A percentile compares a stretch with the other conserved stretches of the same genome.
Conservation (phyloP, 371 early-diverging fungal genomes). For the Mortierella polycephala region DNA sequence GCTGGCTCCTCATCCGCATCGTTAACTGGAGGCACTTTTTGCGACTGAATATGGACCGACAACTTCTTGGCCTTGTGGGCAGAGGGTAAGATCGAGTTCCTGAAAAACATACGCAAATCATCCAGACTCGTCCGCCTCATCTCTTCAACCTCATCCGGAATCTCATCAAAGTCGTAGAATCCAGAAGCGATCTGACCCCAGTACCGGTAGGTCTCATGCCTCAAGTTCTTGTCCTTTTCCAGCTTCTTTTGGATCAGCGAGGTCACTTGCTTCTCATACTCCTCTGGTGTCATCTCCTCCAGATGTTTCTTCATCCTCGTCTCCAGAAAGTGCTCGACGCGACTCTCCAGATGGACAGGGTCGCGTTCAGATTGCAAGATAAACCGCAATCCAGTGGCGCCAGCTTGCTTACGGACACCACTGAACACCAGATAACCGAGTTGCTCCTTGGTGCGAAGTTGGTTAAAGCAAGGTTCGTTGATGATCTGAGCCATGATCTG, state of each 20-base stretch:
- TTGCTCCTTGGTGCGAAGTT: conserved; percentile 92
- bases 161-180: conserved; percentile 88
- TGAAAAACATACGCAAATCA: conserved; percentile 70
- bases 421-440: conserved; percentile 85
- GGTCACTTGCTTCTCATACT: conserved; percentile 79
- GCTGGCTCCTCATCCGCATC: conserved; percentile 21
- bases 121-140: conserved; percentile 61
- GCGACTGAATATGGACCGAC: conserved; percentile 75
- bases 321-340: conserved; percentile 83
- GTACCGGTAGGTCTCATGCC: conserved; percentile 78
- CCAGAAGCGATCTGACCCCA: conserved; percentile 84
- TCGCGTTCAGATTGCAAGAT: conserved; percentile 90
- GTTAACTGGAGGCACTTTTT: conserved; percentile 56
- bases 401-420: conserved; percentile 72
- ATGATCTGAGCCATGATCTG: conserved; percentile 81
- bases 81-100: conserved; percentile 64
- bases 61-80: conserved; percentile 69
- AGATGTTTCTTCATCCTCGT: conserved; percentile 58
- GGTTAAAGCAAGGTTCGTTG: conserved; percentile 92
- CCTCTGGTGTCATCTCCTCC: conserved; percentile 73
- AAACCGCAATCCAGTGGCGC: conserved; percentile 76
- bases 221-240: conserved; percentile 90
- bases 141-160: conserved; percentile 66
- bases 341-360: conserved; percentile 83
- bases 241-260: conserved; percentile 77